Percentiles rank a stretch among this genome's conserved stretches.
Conservation (phyloP, 225 moss, liverwort and hornwort species). For the Takakia lepidozioides region DNA sequence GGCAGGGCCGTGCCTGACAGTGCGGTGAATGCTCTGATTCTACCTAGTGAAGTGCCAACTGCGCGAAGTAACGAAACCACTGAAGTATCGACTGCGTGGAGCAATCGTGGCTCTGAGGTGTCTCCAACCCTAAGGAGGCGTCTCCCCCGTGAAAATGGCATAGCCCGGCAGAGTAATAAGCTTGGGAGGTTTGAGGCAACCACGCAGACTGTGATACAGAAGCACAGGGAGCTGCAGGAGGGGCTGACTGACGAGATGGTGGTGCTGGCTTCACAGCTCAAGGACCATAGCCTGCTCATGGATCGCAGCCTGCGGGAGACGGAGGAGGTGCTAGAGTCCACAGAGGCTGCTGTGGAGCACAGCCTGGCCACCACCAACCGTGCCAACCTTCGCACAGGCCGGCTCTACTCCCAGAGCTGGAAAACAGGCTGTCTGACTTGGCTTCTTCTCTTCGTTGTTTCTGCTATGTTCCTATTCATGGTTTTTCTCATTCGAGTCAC, state of each 20-base stretch:
- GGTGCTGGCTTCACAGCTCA: conserved; percentile 62
- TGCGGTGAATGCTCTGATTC: conserved; percentile 1
- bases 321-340: conserved; percentile 60
- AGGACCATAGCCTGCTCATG: conserved; percentile 81
- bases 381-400: conserved; percentile 60
- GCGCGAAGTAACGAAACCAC: not conserved
- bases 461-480: conserved; percentile 86
- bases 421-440: conserved; percentile 87
- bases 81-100: conserved; percentile 2
- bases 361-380: conserved; percentile 79
- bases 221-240: conserved; percentile 81
- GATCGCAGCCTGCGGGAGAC: conserved; percentile 78
- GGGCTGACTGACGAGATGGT: conserved; percentile 93
- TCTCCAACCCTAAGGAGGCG: conserved; percentile 55
- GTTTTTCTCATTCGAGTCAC: conserved; percentile 77
- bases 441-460: conserved; percentile 66
- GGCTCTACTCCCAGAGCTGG: conserved; percentile 70
- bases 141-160: conserved; percentile 35
- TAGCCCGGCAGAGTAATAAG: conserved; percentile 8
- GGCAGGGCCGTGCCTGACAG: conserved; percentile 5
- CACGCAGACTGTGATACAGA: conserved; percentile 51
- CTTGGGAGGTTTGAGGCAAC: conserved; percentile 45
- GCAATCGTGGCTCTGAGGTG: not conserved
- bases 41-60: not conserved
- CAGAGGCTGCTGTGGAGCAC: conserved; percentile 75